Conservation (phyloP, 2,329 filamentous ascomycete genomes). For the Aspergillus viridinutans region DNA sequence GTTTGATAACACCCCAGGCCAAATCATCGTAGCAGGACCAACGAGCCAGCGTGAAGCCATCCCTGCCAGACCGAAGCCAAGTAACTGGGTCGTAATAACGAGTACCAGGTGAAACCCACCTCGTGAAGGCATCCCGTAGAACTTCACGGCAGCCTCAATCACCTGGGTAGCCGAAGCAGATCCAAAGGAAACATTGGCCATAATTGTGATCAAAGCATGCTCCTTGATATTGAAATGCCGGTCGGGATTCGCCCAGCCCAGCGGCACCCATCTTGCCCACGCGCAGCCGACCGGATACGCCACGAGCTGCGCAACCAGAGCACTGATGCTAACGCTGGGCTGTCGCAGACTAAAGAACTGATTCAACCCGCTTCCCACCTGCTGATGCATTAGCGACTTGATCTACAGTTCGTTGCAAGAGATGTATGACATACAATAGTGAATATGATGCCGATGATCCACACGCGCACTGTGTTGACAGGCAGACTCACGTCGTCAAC, state of each 20-base stretch:
- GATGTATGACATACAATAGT: slow-evolving; percentile 27
- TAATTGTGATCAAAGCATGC: slow-evolving; percentile 43
- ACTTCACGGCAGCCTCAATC: slow-evolving; percentile 41
- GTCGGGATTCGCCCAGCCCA: slow-evolving; percentile 42
- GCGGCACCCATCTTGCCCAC: slow-evolving; percentile 35
- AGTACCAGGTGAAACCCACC: slow-evolving; percentile 59
- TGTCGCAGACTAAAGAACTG: slow-evolving; percentile 38
- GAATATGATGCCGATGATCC: slow-evolving; percentile 36
- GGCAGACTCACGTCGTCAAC: slow-evolving; percentile 29
- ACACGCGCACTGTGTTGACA: slow-evolving; percentile 35
- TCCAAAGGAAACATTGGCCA: slow-evolving; percentile 47
- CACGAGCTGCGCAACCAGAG: slow-evolving; percentile 40
- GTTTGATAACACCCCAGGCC: slow-evolving; percentile 55
- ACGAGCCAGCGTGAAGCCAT: slow-evolving; percentile 56
- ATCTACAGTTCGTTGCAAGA: background rate
- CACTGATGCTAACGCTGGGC: slow-evolving; percentile 37
- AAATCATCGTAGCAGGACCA: slow-evolving; percentile 60
- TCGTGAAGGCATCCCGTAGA: slow-evolving; percentile 55
- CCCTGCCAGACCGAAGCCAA: slow-evolving; percentile 62
- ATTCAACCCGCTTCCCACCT: slow-evolving; percentile 36
- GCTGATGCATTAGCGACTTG: slow-evolving; percentile 1
- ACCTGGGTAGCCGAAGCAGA: slow-evolving; percentile 39
- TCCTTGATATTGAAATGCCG: slow-evolving; percentile 39
- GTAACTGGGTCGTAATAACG: slow-evolving; percentile 58
- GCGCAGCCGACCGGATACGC: slow-evolving; percentile 43